These are phyloP conservation scores for Oryza glumipatula DNA, from an alignment of 176 grass and related monocot species.

Conservation along the genomic window DNA sequence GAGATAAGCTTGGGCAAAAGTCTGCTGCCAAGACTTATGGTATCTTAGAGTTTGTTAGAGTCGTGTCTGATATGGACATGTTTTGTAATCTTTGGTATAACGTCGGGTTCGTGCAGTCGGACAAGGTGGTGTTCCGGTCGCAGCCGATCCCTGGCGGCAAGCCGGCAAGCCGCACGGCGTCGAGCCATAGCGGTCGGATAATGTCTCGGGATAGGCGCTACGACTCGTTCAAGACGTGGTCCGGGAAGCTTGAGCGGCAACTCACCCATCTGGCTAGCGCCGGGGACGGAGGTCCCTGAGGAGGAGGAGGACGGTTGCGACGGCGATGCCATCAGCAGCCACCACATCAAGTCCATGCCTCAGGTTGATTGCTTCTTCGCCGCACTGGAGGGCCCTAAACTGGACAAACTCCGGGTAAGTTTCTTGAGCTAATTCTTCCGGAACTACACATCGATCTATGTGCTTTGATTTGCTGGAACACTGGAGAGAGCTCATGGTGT, in stretches of 20 bases:
- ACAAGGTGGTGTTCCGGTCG: slow-evolving; percentile 69
- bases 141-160: slow-evolving; percentile 56
- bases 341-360: slow-evolving; percentile 38
- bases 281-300: slow-evolving; percentile 32
- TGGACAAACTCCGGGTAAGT: slow-evolving; percentile 76
- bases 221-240: slow-evolving; percentile 90
- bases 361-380: slow-evolving; percentile 78
- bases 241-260: slow-evolving; percentile 80
- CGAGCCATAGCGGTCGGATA: slow-evolving; percentile 7
- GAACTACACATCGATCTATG: neutral
- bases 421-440: neutral
- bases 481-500: neutral
- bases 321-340: neutral
- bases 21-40: no score
- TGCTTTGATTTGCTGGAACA: neutral
- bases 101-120: slow-evolving; percentile 39
- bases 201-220: slow-evolving; percentile 51
- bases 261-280: slow-evolving; percentile 56
- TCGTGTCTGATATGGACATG: no score
- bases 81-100: no score
- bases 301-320: neutral
- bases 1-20: no score
- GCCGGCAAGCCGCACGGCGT: neutral
- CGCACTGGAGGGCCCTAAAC: slow-evolving; percentile 81
- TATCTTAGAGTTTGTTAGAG: no score